These are phyloP conservation scores for Lagerstroemia speciosa DNA, from an alignment of 345 rosid species.

Conservation along the genomic window DNA sequence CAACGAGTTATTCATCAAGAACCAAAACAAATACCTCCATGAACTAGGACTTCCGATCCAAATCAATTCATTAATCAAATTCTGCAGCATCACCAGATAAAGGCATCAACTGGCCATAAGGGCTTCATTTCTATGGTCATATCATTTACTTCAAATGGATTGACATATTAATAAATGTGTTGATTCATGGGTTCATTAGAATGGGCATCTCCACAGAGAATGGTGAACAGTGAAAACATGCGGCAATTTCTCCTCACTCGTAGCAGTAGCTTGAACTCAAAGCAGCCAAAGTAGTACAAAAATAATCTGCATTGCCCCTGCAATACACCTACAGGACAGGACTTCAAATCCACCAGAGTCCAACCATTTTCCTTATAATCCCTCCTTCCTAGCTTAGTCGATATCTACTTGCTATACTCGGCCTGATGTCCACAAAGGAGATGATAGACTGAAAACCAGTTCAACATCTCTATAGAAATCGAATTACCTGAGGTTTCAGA, in stretches of 20 bases:
- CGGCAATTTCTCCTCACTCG: no score
- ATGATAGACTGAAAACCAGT: neutral
- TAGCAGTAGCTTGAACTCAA: no score
- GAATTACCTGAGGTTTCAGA: conserved; percentile 42
- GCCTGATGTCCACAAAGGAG: neutral
- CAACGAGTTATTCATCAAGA: neutral
- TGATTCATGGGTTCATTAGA: no score
- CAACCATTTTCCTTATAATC: neutral
- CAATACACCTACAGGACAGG: neutral
- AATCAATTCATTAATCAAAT: neutral
- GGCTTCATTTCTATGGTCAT: neutral
- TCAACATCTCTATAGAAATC: neutral
- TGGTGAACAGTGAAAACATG: no score
- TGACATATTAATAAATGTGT: neutral
- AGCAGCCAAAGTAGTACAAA: neutral
- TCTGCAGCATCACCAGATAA: neutral
- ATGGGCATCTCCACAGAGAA: no score
- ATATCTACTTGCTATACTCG: neutral
- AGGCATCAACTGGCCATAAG: neutral
- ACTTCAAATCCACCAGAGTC: neutral
- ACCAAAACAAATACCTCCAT: neutral
- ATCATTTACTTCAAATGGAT: no score
- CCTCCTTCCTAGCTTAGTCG: neutral
- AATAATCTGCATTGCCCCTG: neutral
- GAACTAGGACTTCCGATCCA: neutral